These are phyloP conservation scores for Suhomyces panamericanus DNA, from an alignment of 1,139 yeast genomes.

Conservation along the genomic window DNA sequence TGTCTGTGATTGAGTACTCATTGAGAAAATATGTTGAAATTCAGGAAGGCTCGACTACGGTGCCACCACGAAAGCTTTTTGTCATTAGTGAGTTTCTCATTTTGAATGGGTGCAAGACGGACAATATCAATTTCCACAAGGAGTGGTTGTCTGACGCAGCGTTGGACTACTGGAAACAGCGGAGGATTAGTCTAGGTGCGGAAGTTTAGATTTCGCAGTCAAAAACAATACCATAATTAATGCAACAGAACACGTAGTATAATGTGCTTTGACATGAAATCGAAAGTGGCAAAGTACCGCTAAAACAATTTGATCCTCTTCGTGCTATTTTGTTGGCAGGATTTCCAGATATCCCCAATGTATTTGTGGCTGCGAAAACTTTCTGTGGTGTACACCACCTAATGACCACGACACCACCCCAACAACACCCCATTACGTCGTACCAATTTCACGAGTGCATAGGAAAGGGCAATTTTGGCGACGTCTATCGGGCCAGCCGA, in stretches of 20 bases:
- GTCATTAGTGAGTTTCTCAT: constrained; percentile 74
- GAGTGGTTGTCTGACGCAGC: constrained; percentile 46
- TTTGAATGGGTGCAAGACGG: constrained; percentile 59
- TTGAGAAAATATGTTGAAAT: constrained; percentile 48
- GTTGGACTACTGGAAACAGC: constrained; percentile 50
- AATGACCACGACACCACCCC: neutral
- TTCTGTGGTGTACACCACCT: neutral
- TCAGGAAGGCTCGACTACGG: constrained; percentile 14
- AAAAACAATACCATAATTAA: no score
- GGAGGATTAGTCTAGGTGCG: constrained; percentile 32
- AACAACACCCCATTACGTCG: constrained; percentile 14
- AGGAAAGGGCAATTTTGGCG: constrained; percentile 87
- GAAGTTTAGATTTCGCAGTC: neutral
- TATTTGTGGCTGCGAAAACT: constrained; percentile 13
- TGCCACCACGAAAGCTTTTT: constrained; percentile 36
- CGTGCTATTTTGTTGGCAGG: neutral
- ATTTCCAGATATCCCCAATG: no score
- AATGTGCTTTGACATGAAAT: no score
- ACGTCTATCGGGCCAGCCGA: constrained; percentile 66
- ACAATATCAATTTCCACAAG: constrained; percentile 20
- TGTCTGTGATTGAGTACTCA: constrained; percentile 61
- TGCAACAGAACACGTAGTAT: no score
- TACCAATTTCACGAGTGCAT: constrained; percentile 58
- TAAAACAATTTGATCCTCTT: no score
- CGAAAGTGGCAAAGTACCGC: no score